These are phyloP conservation scores for Umbelopsis isabellina DNA, from an alignment of 192 early-diverging fungal genomes.

Conservation along the genomic window DNA sequence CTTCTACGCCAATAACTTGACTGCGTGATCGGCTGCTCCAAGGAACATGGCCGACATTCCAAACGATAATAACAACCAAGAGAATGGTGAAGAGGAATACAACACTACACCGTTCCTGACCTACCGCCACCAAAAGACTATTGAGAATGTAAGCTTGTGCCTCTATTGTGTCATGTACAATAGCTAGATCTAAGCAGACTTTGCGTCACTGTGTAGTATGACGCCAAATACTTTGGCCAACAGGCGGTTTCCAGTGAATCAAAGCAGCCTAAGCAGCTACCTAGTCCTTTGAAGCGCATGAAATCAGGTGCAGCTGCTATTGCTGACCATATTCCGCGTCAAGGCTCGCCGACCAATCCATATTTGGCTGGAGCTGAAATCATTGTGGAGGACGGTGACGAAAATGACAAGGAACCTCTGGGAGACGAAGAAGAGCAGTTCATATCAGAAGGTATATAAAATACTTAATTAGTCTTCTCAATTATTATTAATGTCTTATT, in stretches of 20 bases:
- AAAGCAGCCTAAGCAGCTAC: neutral
- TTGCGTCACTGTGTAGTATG: neutral
- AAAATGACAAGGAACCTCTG: neutral
- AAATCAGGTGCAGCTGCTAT: constrained; percentile 1
- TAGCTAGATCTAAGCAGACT: neutral
- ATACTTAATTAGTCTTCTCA: neutral
- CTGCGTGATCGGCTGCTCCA: neutral
- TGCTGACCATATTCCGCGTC: constrained; percentile 19
- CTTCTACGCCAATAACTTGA: neutral
- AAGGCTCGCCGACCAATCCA: constrained; percentile 13
- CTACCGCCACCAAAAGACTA: constrained; percentile 20
- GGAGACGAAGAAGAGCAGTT: constrained; percentile 5
- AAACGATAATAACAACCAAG: neutral
- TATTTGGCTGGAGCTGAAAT: constrained; percentile 21
- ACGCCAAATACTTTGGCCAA: constrained; percentile 22
- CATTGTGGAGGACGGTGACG: neutral
- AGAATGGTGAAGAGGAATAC: neutral
- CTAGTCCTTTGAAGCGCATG: neutral
- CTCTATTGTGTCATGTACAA: neutral
- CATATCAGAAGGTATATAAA: neutral
- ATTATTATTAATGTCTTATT: neutral
- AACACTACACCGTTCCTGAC: constrained; percentile 16
- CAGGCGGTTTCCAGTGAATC: neutral
- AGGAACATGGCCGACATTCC: neutral
- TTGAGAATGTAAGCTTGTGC: constrained; percentile 1